Evolutionary conservation across 257 asterid species (phyloP).

Genomic region (Rubia yunnanensis): DNA sequence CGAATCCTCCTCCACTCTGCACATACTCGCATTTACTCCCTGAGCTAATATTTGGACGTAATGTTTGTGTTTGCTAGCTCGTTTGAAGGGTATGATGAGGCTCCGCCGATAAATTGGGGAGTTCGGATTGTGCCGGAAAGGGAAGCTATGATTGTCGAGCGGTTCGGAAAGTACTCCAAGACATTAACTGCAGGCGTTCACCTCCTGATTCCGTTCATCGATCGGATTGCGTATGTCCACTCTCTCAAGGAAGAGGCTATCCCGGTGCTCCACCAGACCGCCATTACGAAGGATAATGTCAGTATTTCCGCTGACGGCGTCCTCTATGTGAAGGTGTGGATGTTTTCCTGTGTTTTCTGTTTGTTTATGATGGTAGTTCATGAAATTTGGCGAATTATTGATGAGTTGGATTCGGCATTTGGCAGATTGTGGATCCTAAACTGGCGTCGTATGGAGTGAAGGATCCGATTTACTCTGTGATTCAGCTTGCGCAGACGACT

Average conservation of each 20-base stretch:
- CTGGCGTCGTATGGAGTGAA: constrained; percentile 95
- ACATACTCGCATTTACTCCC: too few species aligned
- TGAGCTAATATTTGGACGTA: too few species aligned
- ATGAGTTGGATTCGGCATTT: background rate
- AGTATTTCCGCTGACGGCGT: constrained; percentile 72
- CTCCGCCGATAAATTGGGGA: constrained; percentile 76
- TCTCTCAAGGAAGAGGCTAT: constrained; percentile 81
- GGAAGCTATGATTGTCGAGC: constrained; percentile 72
- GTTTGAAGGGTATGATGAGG: constrained; percentile 31
- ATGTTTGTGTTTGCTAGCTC: too few species aligned
- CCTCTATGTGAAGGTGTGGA: constrained; percentile 76
- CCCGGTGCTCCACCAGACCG: constrained; percentile 68
- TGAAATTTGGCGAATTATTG: background rate
- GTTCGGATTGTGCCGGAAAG: constrained; percentile 80
- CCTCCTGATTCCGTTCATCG: constrained; percentile 68
- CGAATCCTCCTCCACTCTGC: background rate
- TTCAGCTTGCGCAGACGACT: constrained; percentile 92
- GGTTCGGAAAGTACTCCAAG: constrained; percentile 70
- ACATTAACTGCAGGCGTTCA: constrained; percentile 83
- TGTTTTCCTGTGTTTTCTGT: background rate
- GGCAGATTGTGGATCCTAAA: constrained; percentile 80
- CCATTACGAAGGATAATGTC: constrained; percentile 91
- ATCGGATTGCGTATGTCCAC: constrained; percentile 75
- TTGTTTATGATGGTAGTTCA: background rate
- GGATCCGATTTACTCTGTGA: constrained; percentile 71